These are phyloP conservation scores for Suillus plorans DNA, from an alignment of 768 basidiomycete species.

Conservation along the genomic window DNA sequence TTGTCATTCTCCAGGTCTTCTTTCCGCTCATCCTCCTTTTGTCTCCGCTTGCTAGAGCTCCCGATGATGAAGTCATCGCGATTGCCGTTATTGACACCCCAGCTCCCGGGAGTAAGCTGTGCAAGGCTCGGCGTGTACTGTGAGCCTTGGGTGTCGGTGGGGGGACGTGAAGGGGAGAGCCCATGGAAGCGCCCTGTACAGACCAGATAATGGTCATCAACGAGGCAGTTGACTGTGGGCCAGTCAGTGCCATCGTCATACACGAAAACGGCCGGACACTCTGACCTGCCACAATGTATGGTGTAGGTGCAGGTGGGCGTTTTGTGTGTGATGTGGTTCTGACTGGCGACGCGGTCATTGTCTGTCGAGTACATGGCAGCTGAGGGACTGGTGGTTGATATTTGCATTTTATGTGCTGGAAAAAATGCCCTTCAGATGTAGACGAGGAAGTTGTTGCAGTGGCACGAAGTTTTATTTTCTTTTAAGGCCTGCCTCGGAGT, in stretches of 20 bases:
- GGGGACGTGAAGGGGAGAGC: background rate
- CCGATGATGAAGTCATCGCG: background rate
- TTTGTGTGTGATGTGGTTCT: background rate
- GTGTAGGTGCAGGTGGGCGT: background rate
- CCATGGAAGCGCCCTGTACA: conserved; percentile 14
- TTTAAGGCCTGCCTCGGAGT: background rate
- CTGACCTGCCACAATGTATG: conserved; percentile 16
- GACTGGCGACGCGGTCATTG: conserved; percentile 7
- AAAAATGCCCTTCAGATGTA: background rate
- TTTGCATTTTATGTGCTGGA: background rate
- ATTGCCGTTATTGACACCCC: background rate
- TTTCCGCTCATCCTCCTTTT: conserved; percentile 27
- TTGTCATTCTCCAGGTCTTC: conserved; percentile 29
- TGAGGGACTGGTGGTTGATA: background rate
- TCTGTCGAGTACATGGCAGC: conserved; percentile 1
- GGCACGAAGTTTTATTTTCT: background rate
- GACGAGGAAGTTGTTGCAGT: background rate
- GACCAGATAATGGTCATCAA: conserved; percentile 23
- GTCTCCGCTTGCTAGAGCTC: conserved; percentile 26
- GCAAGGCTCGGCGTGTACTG: too few relatives aligned
- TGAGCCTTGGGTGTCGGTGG: background rate
- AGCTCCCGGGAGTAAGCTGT: too few relatives aligned
- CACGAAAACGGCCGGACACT: conserved; percentile 22
- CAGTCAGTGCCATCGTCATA: conserved; percentile 25
- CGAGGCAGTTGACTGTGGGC: conserved; percentile 24